phyloP scores from a whole-genome alignment of 2,329 filamentous ascomycete species.

The Phaeosphaeriaceae sp. region DNA sequence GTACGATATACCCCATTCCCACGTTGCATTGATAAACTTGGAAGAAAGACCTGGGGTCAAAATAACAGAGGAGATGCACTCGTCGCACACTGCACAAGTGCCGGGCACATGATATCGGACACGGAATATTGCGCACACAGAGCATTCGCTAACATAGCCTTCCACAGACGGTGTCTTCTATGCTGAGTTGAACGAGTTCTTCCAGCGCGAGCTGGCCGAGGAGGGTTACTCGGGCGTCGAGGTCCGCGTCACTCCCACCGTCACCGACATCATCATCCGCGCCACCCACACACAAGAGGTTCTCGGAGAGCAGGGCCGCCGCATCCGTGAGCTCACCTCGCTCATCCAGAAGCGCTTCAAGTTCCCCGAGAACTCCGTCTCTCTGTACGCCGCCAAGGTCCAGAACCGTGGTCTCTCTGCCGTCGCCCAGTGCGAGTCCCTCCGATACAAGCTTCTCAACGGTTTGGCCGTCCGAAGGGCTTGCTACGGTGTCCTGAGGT shows the following conservation, averaged over 20 bases:
- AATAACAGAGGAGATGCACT: not conserved
- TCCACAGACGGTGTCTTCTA: slow-evolving; percentile 94
- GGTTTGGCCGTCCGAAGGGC: slow-evolving; percentile 97
- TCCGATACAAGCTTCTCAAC: slow-evolving; percentile 99
- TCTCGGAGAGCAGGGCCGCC: slow-evolving; percentile 98
- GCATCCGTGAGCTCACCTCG: slow-evolving; percentile 99
- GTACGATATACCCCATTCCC: slow-evolving; percentile 43
- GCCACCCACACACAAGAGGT: slow-evolving; percentile 99
- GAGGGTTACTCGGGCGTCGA: slow-evolving; percentile 99
- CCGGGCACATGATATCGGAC: slow-evolving; percentile 5
- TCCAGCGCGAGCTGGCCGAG: slow-evolving; percentile 99
- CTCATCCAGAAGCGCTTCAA: slow-evolving; percentile 99
- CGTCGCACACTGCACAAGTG: slow-evolving; percentile 1
- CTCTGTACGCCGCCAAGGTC: slow-evolving; percentile 99
- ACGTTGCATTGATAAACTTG: slow-evolving; percentile 5
- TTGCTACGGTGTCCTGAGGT: slow-evolving; percentile 99
- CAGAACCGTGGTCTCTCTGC: slow-evolving; percentile 99
- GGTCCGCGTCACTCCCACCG: slow-evolving; percentile 98
- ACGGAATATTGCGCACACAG: slow-evolving; percentile 22
- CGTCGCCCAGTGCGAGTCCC: slow-evolving; percentile 99
- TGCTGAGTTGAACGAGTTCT: slow-evolving; percentile 99
- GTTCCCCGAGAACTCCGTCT: slow-evolving; percentile 99
- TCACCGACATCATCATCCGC: slow-evolving; percentile 99
- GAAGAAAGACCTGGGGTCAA: not conserved
- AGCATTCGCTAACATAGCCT: slow-evolving; percentile 30